These are phyloP conservation scores for Plasmodium vinckei DNA, from an alignment of 169 alveolate genomes.

Conservation along the genomic window DNA sequence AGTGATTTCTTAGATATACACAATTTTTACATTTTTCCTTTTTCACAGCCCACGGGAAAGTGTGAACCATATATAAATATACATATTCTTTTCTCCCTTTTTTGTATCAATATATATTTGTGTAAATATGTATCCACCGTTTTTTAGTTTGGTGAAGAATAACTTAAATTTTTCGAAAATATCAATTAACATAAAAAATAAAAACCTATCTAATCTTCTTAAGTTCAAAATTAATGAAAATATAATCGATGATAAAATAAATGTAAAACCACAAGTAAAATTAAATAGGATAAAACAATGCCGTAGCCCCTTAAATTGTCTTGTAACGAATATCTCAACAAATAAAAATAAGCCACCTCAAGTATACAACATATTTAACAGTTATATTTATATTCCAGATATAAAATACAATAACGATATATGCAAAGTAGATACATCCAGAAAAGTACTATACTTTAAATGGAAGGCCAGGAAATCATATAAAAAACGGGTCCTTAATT, in stretches of 20 bases:
- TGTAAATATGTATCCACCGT: conserved; percentile 40
- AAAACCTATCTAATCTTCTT: conserved; percentile 17
- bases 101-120: background rate
- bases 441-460: conserved; percentile 76
- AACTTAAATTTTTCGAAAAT: conserved; percentile 20
- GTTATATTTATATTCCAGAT: conserved; percentile 14
- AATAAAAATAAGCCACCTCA: conserved; percentile 1
- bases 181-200: conserved; percentile 33
- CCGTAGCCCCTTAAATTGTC: background rate
- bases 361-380: conserved; percentile 30
- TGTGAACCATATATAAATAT: background rate
- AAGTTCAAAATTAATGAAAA: conserved; percentile 29
- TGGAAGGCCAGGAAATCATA: conserved; percentile 85
- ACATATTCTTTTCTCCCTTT: background rate
- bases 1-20: no score
- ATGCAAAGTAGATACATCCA: conserved; percentile 18
- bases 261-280: conserved; percentile 22
- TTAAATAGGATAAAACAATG: conserved; percentile 2
- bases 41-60: conserved; percentile 1
- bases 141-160: conserved; percentile 23
- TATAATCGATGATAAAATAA: conserved; percentile 7
- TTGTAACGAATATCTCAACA: background rate
- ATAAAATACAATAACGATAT: background rate
- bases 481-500: conserved; percentile 82
- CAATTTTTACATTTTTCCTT: background rate